A percentile compares a stretch with the other conserved stretches of the same genome.
Conservation (phyloP, 305 asterid species). For the Fraxinus albicans region DNA sequence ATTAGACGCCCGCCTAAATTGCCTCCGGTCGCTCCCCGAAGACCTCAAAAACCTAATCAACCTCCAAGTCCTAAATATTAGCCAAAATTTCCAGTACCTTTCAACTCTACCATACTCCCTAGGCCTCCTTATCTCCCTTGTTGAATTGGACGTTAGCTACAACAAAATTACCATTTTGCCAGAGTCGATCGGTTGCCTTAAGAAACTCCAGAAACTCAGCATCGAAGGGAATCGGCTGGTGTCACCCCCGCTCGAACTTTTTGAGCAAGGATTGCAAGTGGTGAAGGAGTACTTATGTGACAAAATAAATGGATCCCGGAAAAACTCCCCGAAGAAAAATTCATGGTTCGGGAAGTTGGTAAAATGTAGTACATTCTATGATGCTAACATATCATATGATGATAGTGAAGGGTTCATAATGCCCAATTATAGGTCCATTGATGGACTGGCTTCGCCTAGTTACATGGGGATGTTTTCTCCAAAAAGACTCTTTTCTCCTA, state of each 20-base stretch:
- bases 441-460: conserved; percentile 60
- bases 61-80: conserved; percentile 65
- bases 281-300: conserved; percentile 64
- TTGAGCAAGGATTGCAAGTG: conserved; percentile 58
- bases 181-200: conserved; percentile 77
- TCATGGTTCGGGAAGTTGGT: conserved; percentile 81
- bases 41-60: conserved; percentile 81
- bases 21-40: conserved; percentile 74
- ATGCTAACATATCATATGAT: conserved; percentile 31
- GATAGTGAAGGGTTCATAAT: conserved; percentile 35
- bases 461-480: conserved; percentile 78
- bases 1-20: conserved; percentile 77
- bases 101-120: conserved; percentile 65
- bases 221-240: conserved; percentile 76
- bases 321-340: conserved; percentile 40
- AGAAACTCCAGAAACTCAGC: conserved; percentile 61
- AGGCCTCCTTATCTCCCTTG: conserved; percentile 75
- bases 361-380: conserved; percentile 65
- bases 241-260: conserved; percentile 62
- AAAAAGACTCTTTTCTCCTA: conserved; percentile 63
- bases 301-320: conserved; percentile 54
- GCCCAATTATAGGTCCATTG: conserved; percentile 46
- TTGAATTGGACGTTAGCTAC: conserved; percentile 81
- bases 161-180: conserved; percentile 65
- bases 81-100: conserved; percentile 79